Evolutionary conservation across 2,329 filamentous ascomycete genomes (phyloP).

Genomic region (Penicillium digitatum): DNA sequence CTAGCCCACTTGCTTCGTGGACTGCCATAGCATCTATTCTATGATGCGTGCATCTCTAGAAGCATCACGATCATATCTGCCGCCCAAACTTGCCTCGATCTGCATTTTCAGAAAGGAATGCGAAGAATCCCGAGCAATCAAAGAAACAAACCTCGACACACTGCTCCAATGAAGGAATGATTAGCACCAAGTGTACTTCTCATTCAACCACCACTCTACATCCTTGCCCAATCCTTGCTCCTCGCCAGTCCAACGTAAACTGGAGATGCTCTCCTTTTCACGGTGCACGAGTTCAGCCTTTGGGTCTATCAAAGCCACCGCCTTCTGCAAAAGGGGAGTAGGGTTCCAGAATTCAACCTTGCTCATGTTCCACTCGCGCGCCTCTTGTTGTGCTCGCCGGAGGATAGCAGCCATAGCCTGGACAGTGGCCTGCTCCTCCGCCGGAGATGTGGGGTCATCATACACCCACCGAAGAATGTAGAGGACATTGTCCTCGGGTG

Average conservation of each 20-base stretch:
- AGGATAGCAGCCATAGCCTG: slow-evolving; percentile 61
- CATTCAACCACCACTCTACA: slow-evolving; percentile 47
- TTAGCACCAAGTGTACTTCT: slow-evolving; percentile 51
- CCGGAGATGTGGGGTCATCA: slow-evolving; percentile 36
- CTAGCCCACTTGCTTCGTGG: slow-evolving; percentile 3
- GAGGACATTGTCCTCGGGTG: slow-evolving; percentile 37
- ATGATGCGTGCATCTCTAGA: slow-evolving; percentile 18
- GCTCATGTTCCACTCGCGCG: slow-evolving; percentile 65
- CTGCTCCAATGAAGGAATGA: background rate
- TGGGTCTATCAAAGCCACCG: slow-evolving; percentile 39
- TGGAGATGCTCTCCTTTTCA: slow-evolving; percentile 46
- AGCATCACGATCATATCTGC: slow-evolving; percentile 15
- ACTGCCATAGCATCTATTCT: slow-evolving; percentile 11
- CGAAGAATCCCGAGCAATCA: slow-evolving; percentile 3
- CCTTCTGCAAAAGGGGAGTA: slow-evolving; percentile 48
- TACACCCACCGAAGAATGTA: slow-evolving; percentile 44
- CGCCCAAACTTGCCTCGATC: slow-evolving; percentile 16
- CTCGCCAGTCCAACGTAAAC: slow-evolving; percentile 47
- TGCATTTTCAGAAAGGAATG: background rate
- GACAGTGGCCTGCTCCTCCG: slow-evolving; percentile 49
- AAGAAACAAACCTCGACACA: slow-evolving; percentile 8
- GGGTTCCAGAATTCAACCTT: slow-evolving; percentile 84
- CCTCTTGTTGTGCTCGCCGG: slow-evolving; percentile 64
- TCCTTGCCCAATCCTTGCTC: slow-evolving; percentile 36
- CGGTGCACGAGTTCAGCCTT: slow-evolving; percentile 41